Percentiles rank a stretch among this genome's conserved stretches.
Evolutionary conservation across 2,329 filamentous ascomycete species (phyloP).

Genomic region (Colletotrichum cereale): DNA sequence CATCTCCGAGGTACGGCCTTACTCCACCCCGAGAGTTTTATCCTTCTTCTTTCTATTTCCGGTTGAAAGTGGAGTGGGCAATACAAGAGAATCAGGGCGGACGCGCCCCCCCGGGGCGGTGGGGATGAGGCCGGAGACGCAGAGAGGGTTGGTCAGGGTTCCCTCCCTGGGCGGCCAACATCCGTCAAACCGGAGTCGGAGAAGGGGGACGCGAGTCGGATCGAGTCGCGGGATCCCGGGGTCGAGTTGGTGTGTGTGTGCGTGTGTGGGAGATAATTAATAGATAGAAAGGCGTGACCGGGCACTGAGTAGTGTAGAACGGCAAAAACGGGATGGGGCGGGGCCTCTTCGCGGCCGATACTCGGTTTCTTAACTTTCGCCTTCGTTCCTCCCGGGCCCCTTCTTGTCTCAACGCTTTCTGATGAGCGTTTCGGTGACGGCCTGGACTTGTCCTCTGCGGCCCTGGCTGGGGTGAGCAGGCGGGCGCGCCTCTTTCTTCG

Average conservation of each 20-base stretch:
- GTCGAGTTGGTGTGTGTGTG: not conserved
- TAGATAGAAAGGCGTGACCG: not conserved
- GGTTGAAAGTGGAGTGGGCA: too few species aligned
- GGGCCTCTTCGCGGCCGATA: not conserved
- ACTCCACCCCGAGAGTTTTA: not conserved
- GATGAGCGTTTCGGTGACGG: slow-evolving; percentile 5
- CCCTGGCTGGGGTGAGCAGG: not conserved
- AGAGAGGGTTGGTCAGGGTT: not conserved
- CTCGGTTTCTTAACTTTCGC: not conserved
- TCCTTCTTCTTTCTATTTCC: not conserved
- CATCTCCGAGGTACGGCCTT: not conserved
- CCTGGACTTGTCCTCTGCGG: not conserved
- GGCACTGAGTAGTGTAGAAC: not conserved
- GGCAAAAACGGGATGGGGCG: too few species aligned
- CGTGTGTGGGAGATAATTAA: not conserved
- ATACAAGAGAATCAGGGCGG: not conserved
- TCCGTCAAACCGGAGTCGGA: slow-evolving; percentile 7
- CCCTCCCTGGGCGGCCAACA: slow-evolving; percentile 2
- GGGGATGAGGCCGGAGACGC: not conserved
- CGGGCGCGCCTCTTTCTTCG: not conserved
- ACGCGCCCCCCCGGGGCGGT: not conserved
- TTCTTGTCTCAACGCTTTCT: not conserved
- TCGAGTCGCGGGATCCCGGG: not conserved
- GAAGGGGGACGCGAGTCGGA: not conserved
- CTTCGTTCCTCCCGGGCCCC: not conserved